Evolutionary conservation across 139 green algal genomes (phyloP).

Genomic region (Chlorella sp.): DNA sequence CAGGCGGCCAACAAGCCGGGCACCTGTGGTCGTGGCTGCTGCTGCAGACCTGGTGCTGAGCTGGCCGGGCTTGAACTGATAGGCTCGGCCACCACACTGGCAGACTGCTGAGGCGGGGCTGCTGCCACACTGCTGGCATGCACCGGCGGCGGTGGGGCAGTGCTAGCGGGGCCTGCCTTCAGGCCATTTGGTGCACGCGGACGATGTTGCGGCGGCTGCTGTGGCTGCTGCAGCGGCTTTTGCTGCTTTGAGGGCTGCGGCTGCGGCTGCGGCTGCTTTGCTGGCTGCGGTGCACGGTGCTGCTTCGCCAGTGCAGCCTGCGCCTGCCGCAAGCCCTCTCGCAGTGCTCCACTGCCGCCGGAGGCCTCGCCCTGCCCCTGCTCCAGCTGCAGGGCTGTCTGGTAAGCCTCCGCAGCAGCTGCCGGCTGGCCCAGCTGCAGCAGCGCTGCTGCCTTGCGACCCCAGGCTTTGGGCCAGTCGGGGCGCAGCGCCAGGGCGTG

Average conservation of each 20-base stretch:
- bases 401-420: slow-evolving; percentile 7
- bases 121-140: no score
- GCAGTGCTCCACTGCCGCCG: neutral
- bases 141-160: no score
- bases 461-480: slow-evolving; percentile 45
- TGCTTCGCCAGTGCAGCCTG: neutral
- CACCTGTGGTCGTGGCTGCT: no score
- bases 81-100: neutral
- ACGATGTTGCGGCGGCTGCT: neutral
- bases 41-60: neutral
- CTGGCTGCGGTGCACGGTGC: neutral
- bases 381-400: neutral
- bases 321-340: neutral
- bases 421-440: slow-evolving; percentile 2
- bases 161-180: no score
- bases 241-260: neutral
- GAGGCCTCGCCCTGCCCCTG: no score
- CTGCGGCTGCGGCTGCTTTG: neutral
- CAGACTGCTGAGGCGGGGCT: neutral
- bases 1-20: neutral
- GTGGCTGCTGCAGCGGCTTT: neutral
- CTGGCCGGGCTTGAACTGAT: neutral
- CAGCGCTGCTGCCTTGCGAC: slow-evolving; percentile 26
- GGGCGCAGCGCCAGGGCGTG: slow-evolving; percentile 32
- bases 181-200: neutral